phyloP scores from a whole-genome alignment of 345 rosid species.

The Pugionium dolabratum region DNA sequence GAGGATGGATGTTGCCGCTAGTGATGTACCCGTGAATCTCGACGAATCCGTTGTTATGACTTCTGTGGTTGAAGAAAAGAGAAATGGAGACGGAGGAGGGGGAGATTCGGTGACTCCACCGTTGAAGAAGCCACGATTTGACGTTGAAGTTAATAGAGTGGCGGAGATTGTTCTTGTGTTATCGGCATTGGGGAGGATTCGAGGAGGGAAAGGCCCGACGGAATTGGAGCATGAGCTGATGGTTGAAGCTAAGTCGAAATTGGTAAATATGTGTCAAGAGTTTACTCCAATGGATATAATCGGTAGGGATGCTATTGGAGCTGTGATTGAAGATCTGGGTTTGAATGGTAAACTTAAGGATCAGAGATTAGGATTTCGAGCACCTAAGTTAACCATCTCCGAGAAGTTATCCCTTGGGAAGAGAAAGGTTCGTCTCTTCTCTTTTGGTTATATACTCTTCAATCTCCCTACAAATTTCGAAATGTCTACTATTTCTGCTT shows the following conservation, averaged over 20 bases:
- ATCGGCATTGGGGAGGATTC: constrained; percentile 73
- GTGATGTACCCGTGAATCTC: constrained; percentile 23
- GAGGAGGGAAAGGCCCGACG: constrained; percentile 80
- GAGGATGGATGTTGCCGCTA: constrained; percentile 27
- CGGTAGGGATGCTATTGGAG: constrained; percentile 57
- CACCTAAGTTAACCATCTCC: constrained; percentile 62
- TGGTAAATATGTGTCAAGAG: constrained; percentile 60
- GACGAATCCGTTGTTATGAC: constrained; percentile 5
- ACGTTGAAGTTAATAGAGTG: constrained; percentile 52
- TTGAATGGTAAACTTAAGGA: constrained; percentile 62
- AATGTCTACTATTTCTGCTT: neutral
- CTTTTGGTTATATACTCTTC: neutral
- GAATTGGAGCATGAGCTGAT: constrained; percentile 66
- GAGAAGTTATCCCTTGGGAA: constrained; percentile 66
- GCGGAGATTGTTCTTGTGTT: constrained; percentile 88
- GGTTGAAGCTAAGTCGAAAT: constrained; percentile 76
- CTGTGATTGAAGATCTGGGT: constrained; percentile 87
- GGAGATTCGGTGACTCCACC: constrained; percentile 30
- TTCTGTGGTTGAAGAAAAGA: constrained; percentile 13
- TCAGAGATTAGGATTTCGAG: constrained; percentile 68
- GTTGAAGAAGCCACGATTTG: constrained; percentile 47
- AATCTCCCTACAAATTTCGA: neutral
- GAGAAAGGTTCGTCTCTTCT: constrained; percentile 57
- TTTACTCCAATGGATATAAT: constrained; percentile 74
- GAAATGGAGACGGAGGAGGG: constrained; percentile 22